These are phyloP conservation scores for Celoporthe dispersa DNA, from an alignment of 2,329 filamentous ascomycete species.

Conservation along the genomic window DNA sequence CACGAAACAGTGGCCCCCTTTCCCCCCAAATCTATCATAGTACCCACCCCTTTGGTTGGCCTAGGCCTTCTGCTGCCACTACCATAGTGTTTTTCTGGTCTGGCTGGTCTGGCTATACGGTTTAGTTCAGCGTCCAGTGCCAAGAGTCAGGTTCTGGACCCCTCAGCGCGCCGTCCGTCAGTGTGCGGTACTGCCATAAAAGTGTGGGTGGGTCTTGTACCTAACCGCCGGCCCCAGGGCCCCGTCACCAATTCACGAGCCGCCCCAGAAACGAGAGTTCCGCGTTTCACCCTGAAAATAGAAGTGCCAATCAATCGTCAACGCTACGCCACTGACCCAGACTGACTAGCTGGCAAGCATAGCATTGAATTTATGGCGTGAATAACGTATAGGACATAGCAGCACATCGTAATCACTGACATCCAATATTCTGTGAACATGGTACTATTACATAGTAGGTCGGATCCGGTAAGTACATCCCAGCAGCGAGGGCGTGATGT, in stretches of 20 bases:
- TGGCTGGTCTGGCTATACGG: neutral
- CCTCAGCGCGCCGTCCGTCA: neutral
- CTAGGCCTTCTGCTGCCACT: neutral
- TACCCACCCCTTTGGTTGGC: neutral
- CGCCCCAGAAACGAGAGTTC: slow-evolving; percentile 27
- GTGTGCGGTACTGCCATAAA: neutral
- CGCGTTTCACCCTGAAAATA: slow-evolving; percentile 30
- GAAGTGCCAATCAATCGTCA: slow-evolving; percentile 17
- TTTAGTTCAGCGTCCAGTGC: neutral
- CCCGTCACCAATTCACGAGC: slow-evolving; percentile 20
- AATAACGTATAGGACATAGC: neutral
- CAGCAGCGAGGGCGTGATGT: neutral
- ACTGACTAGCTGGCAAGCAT: neutral
- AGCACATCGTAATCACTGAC: neutral
- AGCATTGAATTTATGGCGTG: neutral
- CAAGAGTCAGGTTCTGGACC: neutral
- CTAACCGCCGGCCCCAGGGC: slow-evolving; percentile 11
- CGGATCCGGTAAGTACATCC: neutral
- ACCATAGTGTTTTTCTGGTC: neutral
- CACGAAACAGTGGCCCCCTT: neutral
- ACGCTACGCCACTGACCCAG: neutral
- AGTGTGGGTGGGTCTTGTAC: neutral
- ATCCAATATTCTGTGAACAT: neutral
- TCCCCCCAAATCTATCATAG: neutral
- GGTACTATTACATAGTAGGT: neutral